These are phyloP conservation scores for Erodium texanum DNA, from an alignment of 441 rosid genomes.

Conservation along the genomic window DNA sequence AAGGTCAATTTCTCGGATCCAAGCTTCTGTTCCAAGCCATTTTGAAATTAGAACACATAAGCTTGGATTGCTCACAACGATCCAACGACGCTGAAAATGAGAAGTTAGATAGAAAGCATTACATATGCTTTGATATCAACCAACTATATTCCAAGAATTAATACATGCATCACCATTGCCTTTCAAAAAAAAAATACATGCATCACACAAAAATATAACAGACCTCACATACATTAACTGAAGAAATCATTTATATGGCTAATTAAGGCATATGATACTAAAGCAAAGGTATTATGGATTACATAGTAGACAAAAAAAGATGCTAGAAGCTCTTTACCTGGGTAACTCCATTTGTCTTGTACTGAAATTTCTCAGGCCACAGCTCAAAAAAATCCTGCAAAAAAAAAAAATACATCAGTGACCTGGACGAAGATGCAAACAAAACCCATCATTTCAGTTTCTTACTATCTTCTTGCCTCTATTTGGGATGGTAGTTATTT, in stretches of 20 bases:
- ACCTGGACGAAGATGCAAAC: background rate
- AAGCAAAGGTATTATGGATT: background rate
- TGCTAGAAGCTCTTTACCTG: constrained; percentile 6
- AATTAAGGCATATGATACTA: background rate
- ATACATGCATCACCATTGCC: no score
- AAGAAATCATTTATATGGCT: constrained; percentile 1
- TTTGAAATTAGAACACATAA: constrained; percentile 15
- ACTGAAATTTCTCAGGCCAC: constrained; percentile 22
- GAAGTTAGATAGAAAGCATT: background rate
- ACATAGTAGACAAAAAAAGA: background rate
- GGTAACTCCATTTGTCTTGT: constrained; percentile 19
- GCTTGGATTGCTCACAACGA: constrained; percentile 17
- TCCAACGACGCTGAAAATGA: constrained; percentile 17
- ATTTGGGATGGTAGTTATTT: background rate
- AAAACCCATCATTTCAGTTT: background rate
- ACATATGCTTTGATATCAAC: background rate
- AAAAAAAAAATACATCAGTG: no score
- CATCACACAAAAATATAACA: constrained; percentile 5
- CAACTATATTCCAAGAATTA: background rate
- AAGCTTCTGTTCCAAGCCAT: constrained; percentile 20
- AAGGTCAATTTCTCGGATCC: constrained; percentile 34
- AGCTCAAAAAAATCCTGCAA: constrained; percentile 28
- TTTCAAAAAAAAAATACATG: background rate
- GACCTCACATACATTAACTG: background rate
- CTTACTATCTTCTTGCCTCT: background rate